Evolutionary conservation across 2,329 filamentous ascomycete genomes (phyloP).

Genomic region (Phoma sp.): DNA sequence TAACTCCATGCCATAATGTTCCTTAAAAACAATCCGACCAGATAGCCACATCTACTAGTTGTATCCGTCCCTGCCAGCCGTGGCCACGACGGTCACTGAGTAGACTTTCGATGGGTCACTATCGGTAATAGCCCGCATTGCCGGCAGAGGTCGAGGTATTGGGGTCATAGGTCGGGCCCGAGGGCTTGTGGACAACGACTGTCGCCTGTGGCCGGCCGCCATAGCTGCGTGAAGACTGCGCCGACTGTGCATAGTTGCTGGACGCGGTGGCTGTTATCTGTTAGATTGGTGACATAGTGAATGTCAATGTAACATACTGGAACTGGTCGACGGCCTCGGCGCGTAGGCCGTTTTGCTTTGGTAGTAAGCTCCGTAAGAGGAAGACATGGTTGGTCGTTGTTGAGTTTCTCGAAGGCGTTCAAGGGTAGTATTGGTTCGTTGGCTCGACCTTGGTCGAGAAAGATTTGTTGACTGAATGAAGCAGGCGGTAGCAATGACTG

Average conservation of each 20-base stretch:
- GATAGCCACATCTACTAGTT: not conserved
- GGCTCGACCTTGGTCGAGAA: not conserved
- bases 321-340: not conserved
- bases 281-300: not conserved
- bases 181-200: conserved; percentile 10
- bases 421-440: not conserved
- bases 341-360: conserved; percentile 1
- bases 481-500: not conserved
- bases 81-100: not conserved
- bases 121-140: conserved; percentile 4
- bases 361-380: not conserved
- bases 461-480: not conserved
- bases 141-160: conserved; percentile 3
- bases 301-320: not conserved
- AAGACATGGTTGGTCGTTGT: conserved; percentile 11
- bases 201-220: not conserved
- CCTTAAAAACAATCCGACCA: not conserved
- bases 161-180: conserved; percentile 2
- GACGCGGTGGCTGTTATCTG: not conserved
- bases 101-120: not conserved
- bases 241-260: conserved; percentile 7
- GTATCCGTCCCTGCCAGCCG: conserved; percentile 10
- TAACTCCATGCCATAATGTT: conserved; percentile 8
- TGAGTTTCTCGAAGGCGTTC: not conserved
- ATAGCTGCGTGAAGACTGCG: conserved; percentile 5